phyloP scores from a whole-genome alignment of 768 basidiomycete species.

The Dioszegia aurantiaca region DNA sequence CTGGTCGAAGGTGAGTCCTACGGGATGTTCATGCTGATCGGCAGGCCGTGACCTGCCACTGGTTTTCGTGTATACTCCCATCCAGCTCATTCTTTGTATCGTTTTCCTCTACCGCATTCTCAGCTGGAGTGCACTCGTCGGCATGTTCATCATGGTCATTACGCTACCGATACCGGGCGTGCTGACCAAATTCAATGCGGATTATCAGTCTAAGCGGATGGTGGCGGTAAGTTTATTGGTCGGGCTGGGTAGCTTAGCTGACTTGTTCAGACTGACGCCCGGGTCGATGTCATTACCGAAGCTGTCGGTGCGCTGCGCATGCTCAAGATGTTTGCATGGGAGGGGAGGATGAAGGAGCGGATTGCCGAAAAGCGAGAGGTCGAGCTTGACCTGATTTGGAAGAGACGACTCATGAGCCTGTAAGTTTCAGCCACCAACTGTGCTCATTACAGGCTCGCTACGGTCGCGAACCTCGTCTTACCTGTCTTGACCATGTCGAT shows the following conservation, averaged over 20 bases:
- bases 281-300: conserved; percentile 65
- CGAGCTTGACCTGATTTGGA: conserved; percentile 62
- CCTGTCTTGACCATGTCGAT: conserved; percentile 67
- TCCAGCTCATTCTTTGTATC: conserved; percentile 55
- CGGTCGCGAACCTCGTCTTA: conserved; percentile 58
- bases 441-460: conserved; percentile 19
- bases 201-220: conserved; percentile 59
- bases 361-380: conserved; percentile 62
- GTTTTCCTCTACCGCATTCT: conserved; percentile 57
- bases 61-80: conserved; percentile 53
- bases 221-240: conserved; percentile 52
- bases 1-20: conserved; percentile 49
- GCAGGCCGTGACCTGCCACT: conserved; percentile 52
- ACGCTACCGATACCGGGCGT: conserved; percentile 63
- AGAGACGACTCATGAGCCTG: conserved; percentile 59
- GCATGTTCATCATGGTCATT: conserved; percentile 59
- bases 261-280: conserved; percentile 57
- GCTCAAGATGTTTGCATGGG: conserved; percentile 67
- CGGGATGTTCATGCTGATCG: not conserved
- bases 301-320: conserved; percentile 56
- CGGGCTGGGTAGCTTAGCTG: not conserved
- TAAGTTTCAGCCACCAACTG: conserved; percentile 42
- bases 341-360: conserved; percentile 57
- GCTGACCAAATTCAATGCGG: conserved; percentile 58
- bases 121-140: conserved; percentile 64